Percentiles rank a stretch among this genome's conserved stretches.
phyloP scores from a whole-genome alignment of 2,329 filamentous ascomycete species.

The Fusarium cyanostomum region DNA sequence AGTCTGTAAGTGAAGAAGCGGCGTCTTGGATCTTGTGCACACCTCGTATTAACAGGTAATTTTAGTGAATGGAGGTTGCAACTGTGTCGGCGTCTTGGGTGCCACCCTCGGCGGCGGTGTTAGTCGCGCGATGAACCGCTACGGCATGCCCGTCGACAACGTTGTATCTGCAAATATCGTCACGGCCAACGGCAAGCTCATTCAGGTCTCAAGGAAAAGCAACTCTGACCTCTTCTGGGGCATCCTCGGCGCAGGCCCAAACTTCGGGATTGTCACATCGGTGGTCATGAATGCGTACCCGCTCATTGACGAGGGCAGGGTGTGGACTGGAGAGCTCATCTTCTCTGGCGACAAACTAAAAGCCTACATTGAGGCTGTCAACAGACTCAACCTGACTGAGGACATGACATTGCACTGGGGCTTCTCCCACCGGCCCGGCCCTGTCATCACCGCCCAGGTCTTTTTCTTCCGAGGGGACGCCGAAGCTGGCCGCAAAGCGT shows the following conservation, averaged over 20 bases:
- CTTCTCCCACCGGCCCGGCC: slow-evolving; percentile 33
- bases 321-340: slow-evolving; percentile 39
- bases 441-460: slow-evolving; percentile 45
- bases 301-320: slow-evolving; percentile 41
- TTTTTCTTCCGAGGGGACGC: slow-evolving; percentile 46
- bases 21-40: not conserved
- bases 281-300: slow-evolving; percentile 54
- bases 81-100: slow-evolving; percentile 26
- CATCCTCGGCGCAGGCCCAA: slow-evolving; percentile 52
- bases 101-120: slow-evolving; percentile 32
- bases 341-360: slow-evolving; percentile 43
- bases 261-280: slow-evolving; percentile 59
- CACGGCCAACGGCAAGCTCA: slow-evolving; percentile 36
- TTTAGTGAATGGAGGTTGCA: not conserved
- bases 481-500: slow-evolving; percentile 44
- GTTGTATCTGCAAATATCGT: slow-evolving; percentile 39
- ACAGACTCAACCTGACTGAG: slow-evolving; percentile 48
- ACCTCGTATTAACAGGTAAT: not conserved
- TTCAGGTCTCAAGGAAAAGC: slow-evolving; percentile 36
- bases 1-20: not conserved
- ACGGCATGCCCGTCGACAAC: slow-evolving; percentile 44
- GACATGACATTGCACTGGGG: slow-evolving; percentile 49
- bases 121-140: slow-evolving; percentile 7
- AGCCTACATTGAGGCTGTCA: slow-evolving; percentile 48
- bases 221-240: slow-evolving; percentile 48